Conservation (phyloP, 176 grass and related monocot genomes). For the Oryza australiensis region DNA sequence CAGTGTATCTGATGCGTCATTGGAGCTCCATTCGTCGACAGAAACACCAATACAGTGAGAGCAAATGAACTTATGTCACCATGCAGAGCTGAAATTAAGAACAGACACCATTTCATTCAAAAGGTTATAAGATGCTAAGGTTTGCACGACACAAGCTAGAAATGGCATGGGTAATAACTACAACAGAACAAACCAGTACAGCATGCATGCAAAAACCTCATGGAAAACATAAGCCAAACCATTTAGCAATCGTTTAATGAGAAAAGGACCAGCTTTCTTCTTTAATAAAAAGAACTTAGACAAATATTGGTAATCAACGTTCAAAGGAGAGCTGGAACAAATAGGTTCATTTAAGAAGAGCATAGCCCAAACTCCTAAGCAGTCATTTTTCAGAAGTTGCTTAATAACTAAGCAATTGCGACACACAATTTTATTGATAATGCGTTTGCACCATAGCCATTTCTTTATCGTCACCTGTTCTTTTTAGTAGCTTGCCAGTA, state of each 20-base stretch:
- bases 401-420: neutral
- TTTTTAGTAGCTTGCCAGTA: neutral
- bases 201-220: neutral
- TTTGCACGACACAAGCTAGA: neutral
- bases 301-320: neutral
- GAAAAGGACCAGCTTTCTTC: neutral
- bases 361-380: too few relatives aligned
- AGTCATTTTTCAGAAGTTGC: neutral
- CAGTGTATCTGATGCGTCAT: neutral
- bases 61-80: neutral
- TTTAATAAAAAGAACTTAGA: neutral
- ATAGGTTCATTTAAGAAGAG: slow-evolving; percentile 14
- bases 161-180: neutral
- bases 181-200: neutral
- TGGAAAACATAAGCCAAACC: neutral
- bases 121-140: slow-evolving; percentile 3
- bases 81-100: slow-evolving; percentile 27
- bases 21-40: neutral
- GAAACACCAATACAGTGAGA: neutral
- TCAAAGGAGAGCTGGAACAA: neutral
- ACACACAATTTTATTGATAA: neutral
- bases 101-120: slow-evolving; percentile 5
- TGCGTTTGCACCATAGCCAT: neutral
- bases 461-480: neutral
- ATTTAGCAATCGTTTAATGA: neutral